phyloP scores from a whole-genome alignment of 768 basidiomycete genomes.

The Boletus coccyginus region DNA sequence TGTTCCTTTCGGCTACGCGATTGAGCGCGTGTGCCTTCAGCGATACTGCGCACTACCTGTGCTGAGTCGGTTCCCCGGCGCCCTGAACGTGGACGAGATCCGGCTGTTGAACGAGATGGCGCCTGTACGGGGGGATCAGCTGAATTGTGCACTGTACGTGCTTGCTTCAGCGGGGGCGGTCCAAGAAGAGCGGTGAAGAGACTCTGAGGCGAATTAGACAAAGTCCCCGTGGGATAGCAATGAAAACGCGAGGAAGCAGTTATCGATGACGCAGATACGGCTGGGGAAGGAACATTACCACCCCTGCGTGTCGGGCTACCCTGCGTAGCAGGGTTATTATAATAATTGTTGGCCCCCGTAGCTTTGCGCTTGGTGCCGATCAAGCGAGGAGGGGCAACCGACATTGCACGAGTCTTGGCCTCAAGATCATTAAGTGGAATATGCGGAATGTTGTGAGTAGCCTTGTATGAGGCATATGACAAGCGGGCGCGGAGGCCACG shows the following conservation, averaged over 20 bases:
- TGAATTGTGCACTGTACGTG: conserved; percentile 76
- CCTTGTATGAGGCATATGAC: conserved; percentile 83
- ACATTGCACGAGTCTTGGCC: conserved; percentile 47
- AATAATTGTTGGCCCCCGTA: conserved; percentile 39
- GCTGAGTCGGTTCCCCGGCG: conserved; percentile 13
- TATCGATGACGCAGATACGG: conserved; percentile 24
- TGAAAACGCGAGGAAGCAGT: conserved; percentile 39
- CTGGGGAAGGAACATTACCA: conserved; percentile 44
- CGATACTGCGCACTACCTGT: conserved; percentile 39
- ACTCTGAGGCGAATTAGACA: conserved; percentile 49
- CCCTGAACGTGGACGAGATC: conserved; percentile 28
- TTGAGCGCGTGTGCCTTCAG: conserved; percentile 47
- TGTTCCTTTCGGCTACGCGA: conserved; percentile 43
- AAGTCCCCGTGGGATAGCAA: conserved; percentile 40
- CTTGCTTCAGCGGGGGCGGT: conserved; percentile 71
- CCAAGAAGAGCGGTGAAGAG: conserved; percentile 75
- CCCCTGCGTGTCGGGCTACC: conserved; percentile 38
- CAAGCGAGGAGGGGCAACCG: conserved; percentile 48
- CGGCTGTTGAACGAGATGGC: conserved; percentile 36
- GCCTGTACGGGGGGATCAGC: conserved; percentile 62
- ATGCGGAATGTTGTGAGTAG: conserved; percentile 66
- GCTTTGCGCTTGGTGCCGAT: conserved; percentile 60
- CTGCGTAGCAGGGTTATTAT: conserved; percentile 52
- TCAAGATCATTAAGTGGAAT: conserved; percentile 71
- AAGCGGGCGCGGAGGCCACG: conserved; percentile 78